phyloP scores from a whole-genome alignment of 495 filamentous ascomycete genomes.

The Hypomontagnella submonticulosa region DNA sequence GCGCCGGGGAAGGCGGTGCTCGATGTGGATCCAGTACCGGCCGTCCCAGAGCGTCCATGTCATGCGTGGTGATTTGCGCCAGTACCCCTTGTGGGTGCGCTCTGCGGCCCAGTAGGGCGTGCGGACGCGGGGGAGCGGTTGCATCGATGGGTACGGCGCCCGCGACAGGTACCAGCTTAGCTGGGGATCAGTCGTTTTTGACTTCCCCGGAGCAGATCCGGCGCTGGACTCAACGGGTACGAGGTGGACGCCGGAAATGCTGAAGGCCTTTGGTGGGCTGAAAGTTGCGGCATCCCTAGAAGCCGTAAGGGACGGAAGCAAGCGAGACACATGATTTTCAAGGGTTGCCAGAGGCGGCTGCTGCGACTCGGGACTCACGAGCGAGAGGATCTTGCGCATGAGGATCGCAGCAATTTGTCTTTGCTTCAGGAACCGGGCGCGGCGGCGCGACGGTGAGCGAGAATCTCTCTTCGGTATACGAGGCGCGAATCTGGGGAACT shows the following conservation, averaged over 20 bases:
- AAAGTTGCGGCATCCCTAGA: slow-evolving; percentile 8
- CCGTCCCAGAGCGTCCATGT: slow-evolving; percentile 76
- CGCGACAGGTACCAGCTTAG: slow-evolving; percentile 56
- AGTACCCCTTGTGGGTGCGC: neutral
- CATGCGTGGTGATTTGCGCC: slow-evolving; percentile 42
- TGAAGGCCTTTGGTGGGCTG: slow-evolving; percentile 58
- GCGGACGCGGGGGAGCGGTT: slow-evolving; percentile 31
- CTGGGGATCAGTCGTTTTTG: slow-evolving; percentile 16
- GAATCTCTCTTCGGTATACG: slow-evolving; percentile 22
- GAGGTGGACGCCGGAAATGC: slow-evolving; percentile 65
- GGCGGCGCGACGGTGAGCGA: slow-evolving; percentile 33
- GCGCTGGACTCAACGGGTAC: slow-evolving; percentile 51
- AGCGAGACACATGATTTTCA: slow-evolving; percentile 48
- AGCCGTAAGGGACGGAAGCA: slow-evolving; percentile 50
- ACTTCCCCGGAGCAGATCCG: neutral
- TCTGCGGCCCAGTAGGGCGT: slow-evolving; percentile 11
- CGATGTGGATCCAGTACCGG: slow-evolving; percentile 81
- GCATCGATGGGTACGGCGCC: slow-evolving; percentile 50
- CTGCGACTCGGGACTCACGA: slow-evolving; percentile 54
- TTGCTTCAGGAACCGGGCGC: slow-evolving; percentile 46
- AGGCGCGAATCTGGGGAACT: slow-evolving; percentile 49
- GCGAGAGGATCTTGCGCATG: slow-evolving; percentile 51
- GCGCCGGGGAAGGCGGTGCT: slow-evolving; percentile 49
- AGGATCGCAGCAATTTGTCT: slow-evolving; percentile 54
- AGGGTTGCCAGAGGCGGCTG: slow-evolving; percentile 47